These are phyloP conservation scores for Hylodesmum podocarpum DNA, from an alignment of 306 rosid genomes.

Conservation along the genomic window DNA sequence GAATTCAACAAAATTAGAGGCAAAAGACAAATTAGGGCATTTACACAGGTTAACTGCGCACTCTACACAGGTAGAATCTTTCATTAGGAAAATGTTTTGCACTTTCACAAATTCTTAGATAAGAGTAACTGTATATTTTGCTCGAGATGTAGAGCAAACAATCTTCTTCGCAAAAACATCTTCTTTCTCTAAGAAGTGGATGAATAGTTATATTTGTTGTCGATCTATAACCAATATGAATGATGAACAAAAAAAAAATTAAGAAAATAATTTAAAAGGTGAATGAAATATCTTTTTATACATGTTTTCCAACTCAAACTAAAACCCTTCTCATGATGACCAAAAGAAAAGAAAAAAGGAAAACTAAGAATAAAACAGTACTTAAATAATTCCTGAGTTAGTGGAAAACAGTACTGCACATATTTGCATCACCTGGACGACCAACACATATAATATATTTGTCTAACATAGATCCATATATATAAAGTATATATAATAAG, in stretches of 20 bases:
- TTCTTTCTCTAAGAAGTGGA: background rate
- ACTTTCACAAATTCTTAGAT: background rate
- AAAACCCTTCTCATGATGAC: constrained; percentile 9
- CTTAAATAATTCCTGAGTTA: background rate
- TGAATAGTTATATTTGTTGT: background rate
- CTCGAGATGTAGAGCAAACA: background rate
- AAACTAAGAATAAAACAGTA: background rate
- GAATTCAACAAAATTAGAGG: background rate
- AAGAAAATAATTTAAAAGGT: background rate
- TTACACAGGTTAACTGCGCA: background rate
- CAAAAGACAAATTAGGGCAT: background rate
- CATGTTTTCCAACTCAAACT: background rate
- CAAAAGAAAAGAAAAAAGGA: background rate
- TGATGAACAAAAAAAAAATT: background rate
- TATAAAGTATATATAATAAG: background rate
- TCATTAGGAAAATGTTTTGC: background rate
- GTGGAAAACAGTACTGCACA: background rate
- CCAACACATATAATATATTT: background rate
- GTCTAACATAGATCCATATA: background rate
- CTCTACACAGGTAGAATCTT: background rate
- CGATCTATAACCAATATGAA: background rate
- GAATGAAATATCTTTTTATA: background rate
- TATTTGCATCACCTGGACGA: background rate
- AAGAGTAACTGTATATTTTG: background rate
- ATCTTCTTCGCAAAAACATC: background rate